Evolutionary conservation across 164 flowering plant genomes (phyloP).

Genomic region (Magnolia kwangsiensis): DNA sequence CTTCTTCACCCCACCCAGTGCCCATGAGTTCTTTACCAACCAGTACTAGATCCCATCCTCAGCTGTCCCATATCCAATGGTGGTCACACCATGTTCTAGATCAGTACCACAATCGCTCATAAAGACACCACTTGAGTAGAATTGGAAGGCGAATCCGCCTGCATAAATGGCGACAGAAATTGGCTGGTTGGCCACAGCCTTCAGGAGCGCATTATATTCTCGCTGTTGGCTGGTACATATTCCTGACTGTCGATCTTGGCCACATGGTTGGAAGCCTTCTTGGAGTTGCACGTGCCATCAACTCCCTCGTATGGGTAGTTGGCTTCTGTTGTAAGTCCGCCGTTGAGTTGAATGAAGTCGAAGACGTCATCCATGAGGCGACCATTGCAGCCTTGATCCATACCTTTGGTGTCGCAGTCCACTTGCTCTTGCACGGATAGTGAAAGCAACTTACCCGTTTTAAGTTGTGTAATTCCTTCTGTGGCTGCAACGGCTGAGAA

Average conservation of each 20-base stretch:
- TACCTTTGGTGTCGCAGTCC: conserved; percentile 15
- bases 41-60: conserved; percentile 25
- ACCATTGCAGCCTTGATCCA: conserved; percentile 18
- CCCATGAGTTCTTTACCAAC: conserved; percentile 34
- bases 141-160: conserved; percentile 6
- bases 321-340: conserved; percentile 26
- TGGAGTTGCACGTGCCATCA: conserved; percentile 15
- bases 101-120: conserved; percentile 11
- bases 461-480: conserved; percentile 11
- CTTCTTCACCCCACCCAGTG: conserved; percentile 19
- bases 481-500: conserved; percentile 14
- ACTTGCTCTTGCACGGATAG: conserved; percentile 16
- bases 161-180: conserved; percentile 16
- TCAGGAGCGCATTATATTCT: neutral
- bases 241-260: conserved; percentile 9
- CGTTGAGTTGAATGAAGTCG: conserved; percentile 18
- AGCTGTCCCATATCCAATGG: conserved; percentile 23
- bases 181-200: conserved; percentile 14
- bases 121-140: conserved; percentile 15
- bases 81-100: conserved; percentile 25
- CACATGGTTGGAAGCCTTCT: neutral
- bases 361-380: conserved; percentile 25
- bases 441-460: conserved; percentile 9
- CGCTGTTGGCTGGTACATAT: conserved; percentile 12
- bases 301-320: conserved; percentile 28